phyloP scores from a whole-genome alignment of 1,139 yeast genomes.

The Cylindricascospora bacillispora region DNA sequence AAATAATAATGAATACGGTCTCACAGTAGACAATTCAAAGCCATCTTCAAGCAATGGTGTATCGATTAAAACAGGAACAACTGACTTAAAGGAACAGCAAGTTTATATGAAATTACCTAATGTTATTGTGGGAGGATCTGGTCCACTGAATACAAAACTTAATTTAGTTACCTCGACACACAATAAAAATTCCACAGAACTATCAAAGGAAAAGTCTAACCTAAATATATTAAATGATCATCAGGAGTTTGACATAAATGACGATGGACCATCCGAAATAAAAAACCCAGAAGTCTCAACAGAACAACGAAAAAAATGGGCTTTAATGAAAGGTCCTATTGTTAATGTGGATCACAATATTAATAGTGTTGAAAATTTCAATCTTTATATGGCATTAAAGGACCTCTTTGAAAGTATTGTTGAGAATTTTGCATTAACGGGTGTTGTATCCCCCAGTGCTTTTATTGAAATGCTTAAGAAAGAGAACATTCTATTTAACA shows the following conservation, averaged over 20 bases:
- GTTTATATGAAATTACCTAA: not conserved
- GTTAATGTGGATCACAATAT: conserved; percentile 52
- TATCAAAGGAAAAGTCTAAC: not conserved
- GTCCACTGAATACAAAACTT: not conserved
- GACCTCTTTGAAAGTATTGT: conserved; percentile 78
- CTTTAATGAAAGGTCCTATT: conserved; percentile 73
- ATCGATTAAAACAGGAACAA: not conserved
- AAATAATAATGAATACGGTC: not conserved
- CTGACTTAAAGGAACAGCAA: not conserved
- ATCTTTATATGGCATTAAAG: conserved; percentile 60
- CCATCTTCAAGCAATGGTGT: not conserved
- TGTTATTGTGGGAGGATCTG: not conserved
- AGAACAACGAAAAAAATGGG: conserved; percentile 70
- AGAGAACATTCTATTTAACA: conserved; percentile 75
- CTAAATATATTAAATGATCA: not conserved
- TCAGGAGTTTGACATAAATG: too few species aligned
- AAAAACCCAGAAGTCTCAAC: conserved; percentile 27
- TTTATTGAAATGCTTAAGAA: conserved; percentile 65
- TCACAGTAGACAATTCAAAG: too few species aligned
- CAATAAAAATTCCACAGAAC: not conserved
- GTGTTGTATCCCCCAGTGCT: conserved; percentile 73
- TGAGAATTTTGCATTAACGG: conserved; percentile 56
- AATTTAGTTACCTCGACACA: not conserved
- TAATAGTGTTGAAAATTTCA: conserved; percentile 26
- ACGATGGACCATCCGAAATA: not conserved